Base-by-base conservation (phyloP, 2,329 filamentous ascomycete species). In the Alternaria ethzedia region DNA sequence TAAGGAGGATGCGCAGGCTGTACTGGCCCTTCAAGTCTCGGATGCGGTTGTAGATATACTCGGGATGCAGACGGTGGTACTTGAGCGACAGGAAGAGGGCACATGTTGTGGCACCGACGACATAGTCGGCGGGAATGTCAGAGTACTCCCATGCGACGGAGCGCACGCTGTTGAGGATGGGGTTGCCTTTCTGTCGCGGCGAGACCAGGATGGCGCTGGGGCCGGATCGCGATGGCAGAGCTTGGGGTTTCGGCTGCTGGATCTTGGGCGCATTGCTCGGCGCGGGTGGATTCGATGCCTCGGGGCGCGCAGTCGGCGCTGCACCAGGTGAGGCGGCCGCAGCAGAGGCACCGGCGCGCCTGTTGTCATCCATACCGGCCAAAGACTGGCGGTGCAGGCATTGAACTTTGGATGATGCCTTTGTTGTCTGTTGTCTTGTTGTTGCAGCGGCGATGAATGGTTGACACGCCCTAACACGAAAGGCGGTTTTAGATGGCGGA, bases 11-110 rank as follows among this genome's bases (percentile, higher is more conserved):
- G 51, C 96, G 92, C 20, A 99, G 86, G 69, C 90, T 91, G 82
- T 96, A 98, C 81, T 92, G 93, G 54, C 92, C 92, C 55, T 92
- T 92, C 5, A 99, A 84, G 52, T 90, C 89, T 56, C 91, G 90
- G 70, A 99, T 96, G 61, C 96, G 91, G 23, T 91, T 94, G 83
- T 98, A 98, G 74, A 99, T 93, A 83, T 99, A 99, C 81, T 99
- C 96, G 1, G 96, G 96, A 77, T 99, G 96, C 56, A 99, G 86
- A 26, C 95, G 93, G 80, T 99, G 96, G 80, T 99, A 99, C 80
- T 98, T 99, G 58, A 99, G 87, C 51, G 93, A 96, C 45, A 99
- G 84, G 77, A 98, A 99, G 6, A 99, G 86, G 1, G 93, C 94
- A 75, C 95, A 97, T 7, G 94, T 97, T 0, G 94, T 97, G 45